Conservation (phyloP, 1,139 yeast species). For the Petasospora fabianii region DNA sequence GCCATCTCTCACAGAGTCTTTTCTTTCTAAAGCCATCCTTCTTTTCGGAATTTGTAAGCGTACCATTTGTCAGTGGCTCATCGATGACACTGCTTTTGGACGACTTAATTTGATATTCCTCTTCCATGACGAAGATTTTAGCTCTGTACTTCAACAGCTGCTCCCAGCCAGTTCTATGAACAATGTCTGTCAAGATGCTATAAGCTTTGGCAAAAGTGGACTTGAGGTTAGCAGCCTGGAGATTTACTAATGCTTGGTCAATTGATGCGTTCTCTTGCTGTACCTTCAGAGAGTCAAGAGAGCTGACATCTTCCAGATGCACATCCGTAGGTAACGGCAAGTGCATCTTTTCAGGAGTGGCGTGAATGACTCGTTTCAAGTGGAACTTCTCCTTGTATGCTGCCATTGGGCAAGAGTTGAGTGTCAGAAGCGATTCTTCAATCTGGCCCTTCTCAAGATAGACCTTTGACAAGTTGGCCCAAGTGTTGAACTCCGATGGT, state of each 20-base stretch:
- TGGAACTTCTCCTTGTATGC: conserved; percentile 76
- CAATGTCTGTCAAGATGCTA: conserved; percentile 73
- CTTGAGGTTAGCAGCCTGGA: conserved; percentile 82
- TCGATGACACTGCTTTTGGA: conserved; percentile 34
- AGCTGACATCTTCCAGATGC: conserved; percentile 52
- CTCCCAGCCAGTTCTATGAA: conserved; percentile 87
- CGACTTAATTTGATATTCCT: conserved; percentile 57
- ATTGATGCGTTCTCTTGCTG: conserved; percentile 53
- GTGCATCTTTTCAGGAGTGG: conserved; percentile 61
- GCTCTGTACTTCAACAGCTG: conserved; percentile 77
- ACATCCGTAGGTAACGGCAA: conserved; percentile 88
- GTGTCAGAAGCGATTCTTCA: conserved; percentile 78
- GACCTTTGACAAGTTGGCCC: conserved; percentile 76
- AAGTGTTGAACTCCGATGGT: conserved; percentile 90
- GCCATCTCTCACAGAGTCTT: conserved; percentile 94
- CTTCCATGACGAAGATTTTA: conserved; percentile 94
- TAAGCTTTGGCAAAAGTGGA: conserved; percentile 87
- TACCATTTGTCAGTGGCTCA: not conserved
- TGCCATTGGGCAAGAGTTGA: conserved; percentile 95
- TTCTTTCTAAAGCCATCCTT: conserved; percentile 37
- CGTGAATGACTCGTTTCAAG: conserved; percentile 35
- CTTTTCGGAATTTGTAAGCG: conserved; percentile 1
- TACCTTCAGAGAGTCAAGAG: conserved; percentile 48
- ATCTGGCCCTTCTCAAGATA: conserved; percentile 76
- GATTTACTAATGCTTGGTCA: conserved; percentile 67